phyloP scores from a whole-genome alignment of 192 early-diverging fungal genomes.

The Helicostylum pulchrum region DNA sequence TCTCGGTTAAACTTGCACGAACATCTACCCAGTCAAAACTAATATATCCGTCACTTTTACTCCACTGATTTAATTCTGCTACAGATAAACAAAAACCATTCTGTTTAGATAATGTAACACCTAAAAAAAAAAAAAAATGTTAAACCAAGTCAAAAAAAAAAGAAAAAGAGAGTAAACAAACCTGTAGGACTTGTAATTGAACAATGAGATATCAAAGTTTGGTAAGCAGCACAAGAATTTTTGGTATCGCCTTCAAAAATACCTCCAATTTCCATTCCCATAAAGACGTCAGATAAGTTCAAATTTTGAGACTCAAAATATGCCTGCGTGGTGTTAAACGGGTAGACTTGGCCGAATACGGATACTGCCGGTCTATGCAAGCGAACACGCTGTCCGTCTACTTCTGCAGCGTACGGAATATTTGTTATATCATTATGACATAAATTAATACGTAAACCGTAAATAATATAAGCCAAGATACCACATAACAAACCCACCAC shows the following conservation, averaged over 20 bases:
- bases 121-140: too few relatives aligned
- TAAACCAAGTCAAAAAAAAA: too few relatives aligned
- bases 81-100: background rate
- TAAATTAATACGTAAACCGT: slow-evolving; percentile 37
- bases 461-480: slow-evolving; percentile 44
- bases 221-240: slow-evolving; percentile 21
- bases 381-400: slow-evolving; percentile 11
- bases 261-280: slow-evolving; percentile 27
- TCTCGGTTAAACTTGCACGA: background rate
- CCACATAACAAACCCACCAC: slow-evolving; percentile 40
- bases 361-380: slow-evolving; percentile 18
- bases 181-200: slow-evolving; percentile 28
- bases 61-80: background rate
- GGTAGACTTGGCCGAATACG: slow-evolving; percentile 34
- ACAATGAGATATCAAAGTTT: slow-evolving; percentile 23
- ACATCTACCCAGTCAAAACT: background rate
- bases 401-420: slow-evolving; percentile 15
- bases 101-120: background rate
- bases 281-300: slow-evolving; percentile 30
- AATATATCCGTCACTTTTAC: background rate
- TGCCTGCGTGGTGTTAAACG: slow-evolving; percentile 19
- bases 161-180: slow-evolving; percentile 12
- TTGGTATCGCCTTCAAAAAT: slow-evolving; percentile 32
- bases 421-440: slow-evolving; percentile 25
- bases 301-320: slow-evolving; percentile 23